Evolutionary conservation across 139 green algal genomes (phyloP).

Genomic region (Closterium sp.): DNA sequence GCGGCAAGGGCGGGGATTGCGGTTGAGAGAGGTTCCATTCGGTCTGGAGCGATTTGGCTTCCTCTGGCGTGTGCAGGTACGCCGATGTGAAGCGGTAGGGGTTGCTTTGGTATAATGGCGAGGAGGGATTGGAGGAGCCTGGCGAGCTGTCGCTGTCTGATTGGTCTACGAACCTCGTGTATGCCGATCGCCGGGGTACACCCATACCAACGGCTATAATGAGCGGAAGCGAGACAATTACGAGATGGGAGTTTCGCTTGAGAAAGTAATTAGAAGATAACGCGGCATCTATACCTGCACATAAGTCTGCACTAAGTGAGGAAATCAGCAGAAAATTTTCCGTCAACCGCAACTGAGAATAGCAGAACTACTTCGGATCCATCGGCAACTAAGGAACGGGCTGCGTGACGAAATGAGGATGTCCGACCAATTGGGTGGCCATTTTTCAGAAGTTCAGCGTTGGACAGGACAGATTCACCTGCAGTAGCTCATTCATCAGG

Average conservation of each 20-base stretch:
- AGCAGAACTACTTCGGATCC: too few relatives aligned
- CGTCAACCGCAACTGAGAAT: neutral
- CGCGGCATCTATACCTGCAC: neutral
- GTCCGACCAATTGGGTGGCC: too few relatives aligned
- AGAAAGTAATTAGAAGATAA: neutral
- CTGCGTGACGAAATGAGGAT: too few relatives aligned
- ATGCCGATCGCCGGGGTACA: neutral
- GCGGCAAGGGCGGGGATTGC: neutral
- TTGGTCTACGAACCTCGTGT: neutral
- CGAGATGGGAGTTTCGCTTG: neutral
- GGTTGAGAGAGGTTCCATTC: neutral
- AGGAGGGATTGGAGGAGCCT: neutral
- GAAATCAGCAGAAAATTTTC: too few relatives aligned
- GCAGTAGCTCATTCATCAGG: too few relatives aligned
- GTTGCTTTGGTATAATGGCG: neutral
- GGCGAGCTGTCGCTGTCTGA: neutral
- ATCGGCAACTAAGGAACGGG: too few relatives aligned
- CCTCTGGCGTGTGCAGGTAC: neutral
- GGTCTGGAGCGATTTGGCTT: neutral
- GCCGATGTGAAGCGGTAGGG: neutral
- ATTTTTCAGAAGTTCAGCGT: too few relatives aligned
- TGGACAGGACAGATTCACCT: too few relatives aligned
- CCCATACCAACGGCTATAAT: neutral
- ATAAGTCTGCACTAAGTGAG: neutral
- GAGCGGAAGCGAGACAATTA: too few relatives aligned